Evolutionary conservation across 495 filamentous ascomycete genomes (phyloP), one percentile per base, ranked within the genome.

Genomic region (Penicillium odoratum): DNA sequence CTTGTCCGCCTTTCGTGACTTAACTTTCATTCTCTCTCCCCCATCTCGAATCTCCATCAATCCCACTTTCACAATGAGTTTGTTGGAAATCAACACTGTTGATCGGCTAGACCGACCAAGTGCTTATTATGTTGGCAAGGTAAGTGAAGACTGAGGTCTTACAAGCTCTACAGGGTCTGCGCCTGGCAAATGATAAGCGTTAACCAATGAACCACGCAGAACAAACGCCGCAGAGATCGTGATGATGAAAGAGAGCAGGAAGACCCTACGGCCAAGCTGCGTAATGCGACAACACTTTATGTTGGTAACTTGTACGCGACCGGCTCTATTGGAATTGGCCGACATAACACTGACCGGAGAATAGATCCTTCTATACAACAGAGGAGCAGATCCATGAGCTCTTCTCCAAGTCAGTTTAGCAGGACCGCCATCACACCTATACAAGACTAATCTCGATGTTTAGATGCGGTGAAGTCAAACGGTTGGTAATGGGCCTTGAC

Each of bases 301-400:
- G 93, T 98, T 40, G 94, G 94, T 49, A 98, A 98, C 70, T 80
- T 98, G 91, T 96, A 81, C 61, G 91, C 77, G 56, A 31, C 28
- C 36, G 2, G 13, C 18, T 26, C 2, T 33, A 40, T 26, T 11
- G 10, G 18, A 43, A 2, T 38, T 29, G 13, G 31, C 8, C 3
- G 28, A 40, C 45, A 21, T 43, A 2, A 28, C 48, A 63, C 77
- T 83, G 48, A 83, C 61, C 15, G 18, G 40, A 16, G 26, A 16
- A 8, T 59, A 97, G 93, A 57, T 98, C 94, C n/a, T 98, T 98
- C 76, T 98, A 97, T 80, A 98, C 94, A 10, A 98, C 94, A 45
- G 94, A 98, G 71, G 94, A 98, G 77, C 94, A 98, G 69, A 96
- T 98, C 54, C 93, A 98, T 68, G 95, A 97, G 71, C 87, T 98